Conservation (phyloP, 306 rosid species). For the Luffa acutangula region DNA sequence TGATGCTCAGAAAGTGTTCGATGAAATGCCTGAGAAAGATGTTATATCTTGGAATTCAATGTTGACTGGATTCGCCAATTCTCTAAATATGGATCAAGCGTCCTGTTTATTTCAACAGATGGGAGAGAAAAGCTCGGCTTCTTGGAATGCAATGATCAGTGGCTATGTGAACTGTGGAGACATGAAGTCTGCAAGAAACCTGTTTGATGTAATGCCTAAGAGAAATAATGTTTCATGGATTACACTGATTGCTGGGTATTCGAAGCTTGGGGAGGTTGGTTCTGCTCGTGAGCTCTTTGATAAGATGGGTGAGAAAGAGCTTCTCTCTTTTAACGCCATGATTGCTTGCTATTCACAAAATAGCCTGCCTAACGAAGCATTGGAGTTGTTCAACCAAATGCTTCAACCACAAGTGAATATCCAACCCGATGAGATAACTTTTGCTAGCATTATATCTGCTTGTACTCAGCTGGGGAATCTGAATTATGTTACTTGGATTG, state of each 20-base stretch:
- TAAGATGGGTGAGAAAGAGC: slow-evolving; percentile 37
- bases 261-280: slow-evolving; percentile 47
- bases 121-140: slow-evolving; percentile 46
- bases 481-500: slow-evolving; percentile 35
- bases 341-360: slow-evolving; percentile 73
- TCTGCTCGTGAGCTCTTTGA: slow-evolving; percentile 45
- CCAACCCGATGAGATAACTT: slow-evolving; percentile 60
- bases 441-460: slow-evolving; percentile 57
- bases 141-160: slow-evolving; percentile 67
- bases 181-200: slow-evolving; percentile 31
- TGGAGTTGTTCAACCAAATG: slow-evolving; percentile 49
- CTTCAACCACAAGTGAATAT: slow-evolving; percentile 23
- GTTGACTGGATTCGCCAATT: slow-evolving; percentile 47
- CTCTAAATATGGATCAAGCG: slow-evolving; percentile 45
- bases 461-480: slow-evolving; percentile 58
- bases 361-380: slow-evolving; percentile 50
- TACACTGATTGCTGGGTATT: slow-evolving; percentile 56
- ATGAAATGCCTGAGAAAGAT: slow-evolving; percentile 48
- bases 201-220: slow-evolving; percentile 43
- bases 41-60: slow-evolving; percentile 69
- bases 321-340: slow-evolving; percentile 43
- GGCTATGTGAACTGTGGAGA: slow-evolving; percentile 42
- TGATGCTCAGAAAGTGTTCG: slow-evolving; percentile 35
- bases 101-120: slow-evolving; percentile 37
- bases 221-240: slow-evolving; percentile 51